These are phyloP conservation scores for Alternaria gaisen DNA, from an alignment of 2,329 filamentous ascomycete genomes.

Conservation along the genomic window DNA sequence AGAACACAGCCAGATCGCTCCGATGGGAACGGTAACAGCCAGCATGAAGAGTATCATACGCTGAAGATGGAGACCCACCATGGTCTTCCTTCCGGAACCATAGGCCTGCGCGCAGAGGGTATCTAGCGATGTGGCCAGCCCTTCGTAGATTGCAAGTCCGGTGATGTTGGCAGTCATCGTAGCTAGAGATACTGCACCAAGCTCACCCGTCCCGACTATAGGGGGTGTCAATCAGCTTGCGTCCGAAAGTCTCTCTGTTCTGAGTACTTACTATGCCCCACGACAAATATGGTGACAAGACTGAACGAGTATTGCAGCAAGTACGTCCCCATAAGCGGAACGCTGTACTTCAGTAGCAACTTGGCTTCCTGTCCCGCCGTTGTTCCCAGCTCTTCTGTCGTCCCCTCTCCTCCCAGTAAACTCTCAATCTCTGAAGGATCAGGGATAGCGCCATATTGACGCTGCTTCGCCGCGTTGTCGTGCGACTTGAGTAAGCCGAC, in stretches of 20 bases:
- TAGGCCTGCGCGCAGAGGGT: constrained; percentile 63
- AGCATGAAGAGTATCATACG: constrained; percentile 62
- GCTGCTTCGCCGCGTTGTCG: constrained; percentile 27
- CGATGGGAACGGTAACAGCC: constrained; percentile 59
- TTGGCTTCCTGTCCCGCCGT: constrained; percentile 41
- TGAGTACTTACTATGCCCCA: constrained; percentile 54
- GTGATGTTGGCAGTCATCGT: constrained; percentile 65
- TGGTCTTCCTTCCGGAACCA: constrained; percentile 58
- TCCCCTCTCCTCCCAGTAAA: constrained; percentile 33
- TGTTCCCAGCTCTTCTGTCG: constrained; percentile 33
- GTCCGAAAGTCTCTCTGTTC: neutral
- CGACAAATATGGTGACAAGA: constrained; percentile 62
- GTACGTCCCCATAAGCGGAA: constrained; percentile 63
- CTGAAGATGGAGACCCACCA: constrained; percentile 63
- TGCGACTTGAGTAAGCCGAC: constrained; percentile 36
- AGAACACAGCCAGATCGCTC: constrained; percentile 59
- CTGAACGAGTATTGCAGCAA: constrained; percentile 64
- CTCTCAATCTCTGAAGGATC: constrained; percentile 41
- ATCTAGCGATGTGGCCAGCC: constrained; percentile 62
- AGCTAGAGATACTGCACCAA: constrained; percentile 62
- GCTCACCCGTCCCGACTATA: constrained; percentile 58
- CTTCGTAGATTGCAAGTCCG: constrained; percentile 61
- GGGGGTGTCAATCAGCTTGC: neutral
- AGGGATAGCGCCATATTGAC: constrained; percentile 40
- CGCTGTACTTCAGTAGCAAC: constrained; percentile 54